These are phyloP conservation scores for Gossypium davidsonii DNA, from an alignment of 441 rosid species.

Conservation along the genomic window DNA sequence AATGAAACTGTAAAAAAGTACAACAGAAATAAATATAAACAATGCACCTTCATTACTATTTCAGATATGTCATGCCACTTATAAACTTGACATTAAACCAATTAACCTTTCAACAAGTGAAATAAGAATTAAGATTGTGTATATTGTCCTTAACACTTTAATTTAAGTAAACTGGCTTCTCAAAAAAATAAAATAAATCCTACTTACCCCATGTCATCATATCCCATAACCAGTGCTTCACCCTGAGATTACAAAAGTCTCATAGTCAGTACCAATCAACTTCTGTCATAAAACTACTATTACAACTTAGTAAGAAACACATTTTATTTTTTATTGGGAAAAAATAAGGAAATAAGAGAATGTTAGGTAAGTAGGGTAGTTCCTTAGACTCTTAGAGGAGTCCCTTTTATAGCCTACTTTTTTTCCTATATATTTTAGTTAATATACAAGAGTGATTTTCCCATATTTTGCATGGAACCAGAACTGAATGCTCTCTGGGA, in stretches of 20 bases:
- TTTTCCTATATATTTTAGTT: background rate
- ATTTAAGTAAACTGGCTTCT: background rate
- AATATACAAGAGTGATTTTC: background rate
- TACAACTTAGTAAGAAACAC: background rate
- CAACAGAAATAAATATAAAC: background rate
- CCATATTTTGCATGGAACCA: background rate
- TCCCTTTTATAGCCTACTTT: background rate
- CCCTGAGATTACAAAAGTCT: conserved; percentile 56
- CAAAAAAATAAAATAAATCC: background rate
- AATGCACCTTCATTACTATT: background rate
- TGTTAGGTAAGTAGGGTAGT: background rate
- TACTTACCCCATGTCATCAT: conserved; percentile 96
- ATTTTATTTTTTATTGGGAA: background rate
- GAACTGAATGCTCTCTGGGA: background rate
- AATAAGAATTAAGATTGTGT: conserved; percentile 2
- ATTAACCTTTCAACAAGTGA: background rate
- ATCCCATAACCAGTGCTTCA: conserved; percentile 98
- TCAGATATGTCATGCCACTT: background rate
- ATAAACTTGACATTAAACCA: conserved; percentile 3
- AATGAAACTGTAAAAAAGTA: background rate
- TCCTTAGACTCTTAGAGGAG: background rate
- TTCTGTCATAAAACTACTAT: background rate
- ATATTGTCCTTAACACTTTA: conserved; percentile 14
- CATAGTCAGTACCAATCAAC: conserved; percentile 15
- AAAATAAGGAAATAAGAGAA: background rate